These are phyloP conservation scores for Endothia cerciana DNA, from an alignment of 2,329 filamentous ascomycete species.

Conservation along the genomic window DNA sequence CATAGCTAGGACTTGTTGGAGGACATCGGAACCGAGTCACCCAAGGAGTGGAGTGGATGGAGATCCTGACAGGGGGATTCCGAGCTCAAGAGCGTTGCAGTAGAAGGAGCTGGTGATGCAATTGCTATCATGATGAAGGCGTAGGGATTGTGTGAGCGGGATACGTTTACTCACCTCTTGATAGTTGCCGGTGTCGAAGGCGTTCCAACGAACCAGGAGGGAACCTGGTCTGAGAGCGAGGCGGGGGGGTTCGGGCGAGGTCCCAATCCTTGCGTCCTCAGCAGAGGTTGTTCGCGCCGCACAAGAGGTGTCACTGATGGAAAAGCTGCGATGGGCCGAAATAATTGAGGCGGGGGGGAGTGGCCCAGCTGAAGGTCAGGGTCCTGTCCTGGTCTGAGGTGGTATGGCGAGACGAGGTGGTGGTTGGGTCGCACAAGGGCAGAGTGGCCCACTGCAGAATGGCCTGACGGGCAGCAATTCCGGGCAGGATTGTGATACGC, in stretches of 20 bases:
- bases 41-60: not conserved
- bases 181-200: constrained; percentile 29
- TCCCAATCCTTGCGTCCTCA: not conserved
- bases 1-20: not conserved
- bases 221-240: constrained; percentile 20
- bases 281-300: not conserved
- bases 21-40: not conserved
- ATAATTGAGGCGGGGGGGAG: not conserved
- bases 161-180: constrained; percentile 25
- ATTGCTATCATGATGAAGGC: not conserved
- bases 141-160: constrained; percentile 11
- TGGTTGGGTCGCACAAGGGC: constrained; percentile 7
- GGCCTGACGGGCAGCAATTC: constrained; percentile 6
- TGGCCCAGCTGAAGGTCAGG: not conserved
- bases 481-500: constrained; percentile 15
- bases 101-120: not conserved
- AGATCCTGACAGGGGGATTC: not conserved
- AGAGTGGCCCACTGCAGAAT: not conserved
- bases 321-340: not conserved
- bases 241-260: not conserved
- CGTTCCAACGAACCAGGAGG: constrained; percentile 31
- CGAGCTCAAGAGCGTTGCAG: not conserved
- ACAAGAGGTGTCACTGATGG: not conserved
- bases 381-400: not conserved
- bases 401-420: not conserved